phyloP scores from a whole-genome alignment of 805 yeast genomes.

The Wickerhamiella hasegawae region DNA sequence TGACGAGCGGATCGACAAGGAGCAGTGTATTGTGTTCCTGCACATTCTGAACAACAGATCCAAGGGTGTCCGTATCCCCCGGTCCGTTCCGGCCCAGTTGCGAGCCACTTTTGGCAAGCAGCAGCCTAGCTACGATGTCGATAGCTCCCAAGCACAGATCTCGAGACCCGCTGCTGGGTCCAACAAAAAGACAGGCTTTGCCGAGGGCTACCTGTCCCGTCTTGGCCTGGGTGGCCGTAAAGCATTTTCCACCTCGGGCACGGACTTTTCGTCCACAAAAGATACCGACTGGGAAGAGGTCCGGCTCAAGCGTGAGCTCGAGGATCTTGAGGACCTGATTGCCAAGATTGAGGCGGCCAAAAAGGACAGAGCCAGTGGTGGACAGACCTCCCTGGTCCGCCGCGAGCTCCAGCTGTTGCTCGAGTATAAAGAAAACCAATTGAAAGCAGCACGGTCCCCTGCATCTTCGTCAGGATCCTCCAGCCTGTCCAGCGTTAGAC shows the following conservation, averaged over 20 bases:
- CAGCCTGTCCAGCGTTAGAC: conserved; percentile 13
- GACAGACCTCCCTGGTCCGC: conserved; percentile 25
- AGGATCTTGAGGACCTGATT: conserved; percentile 55
- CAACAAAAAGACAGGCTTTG: conserved; percentile 15
- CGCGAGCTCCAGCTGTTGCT: conserved; percentile 71
- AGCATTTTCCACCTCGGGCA: conserved; percentile 33
- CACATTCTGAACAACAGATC: conserved; percentile 86
- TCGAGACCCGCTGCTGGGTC: conserved; percentile 3
- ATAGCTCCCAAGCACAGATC: conserved; percentile 35
- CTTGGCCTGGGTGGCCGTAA: conserved; percentile 26
- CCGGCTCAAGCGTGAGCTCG: conserved; percentile 60
- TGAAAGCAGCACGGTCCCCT: conserved; percentile 19
- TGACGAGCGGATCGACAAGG: conserved; percentile 77
- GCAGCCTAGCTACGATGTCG: conserved; percentile 42
- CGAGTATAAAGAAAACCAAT: conserved; percentile 54
- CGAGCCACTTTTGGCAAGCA: conserved; percentile 86
- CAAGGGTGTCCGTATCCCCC: conserved; percentile 69
- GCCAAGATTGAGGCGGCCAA: conserved; percentile 31
- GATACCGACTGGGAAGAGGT: conserved; percentile 93
- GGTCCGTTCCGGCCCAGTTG: conserved; percentile 85
- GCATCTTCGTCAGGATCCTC: neutral
- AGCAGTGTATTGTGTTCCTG: conserved; percentile 75
- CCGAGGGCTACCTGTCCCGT: conserved; percentile 20
- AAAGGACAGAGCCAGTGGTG: conserved; percentile 10
- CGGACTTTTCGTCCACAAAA: conserved; percentile 33